Percentiles rank a stretch among this genome's conserved stretches.
Evolutionary conservation across 306 rosid species (phyloP).

Genomic region (Cyclanthera cordifolia): DNA sequence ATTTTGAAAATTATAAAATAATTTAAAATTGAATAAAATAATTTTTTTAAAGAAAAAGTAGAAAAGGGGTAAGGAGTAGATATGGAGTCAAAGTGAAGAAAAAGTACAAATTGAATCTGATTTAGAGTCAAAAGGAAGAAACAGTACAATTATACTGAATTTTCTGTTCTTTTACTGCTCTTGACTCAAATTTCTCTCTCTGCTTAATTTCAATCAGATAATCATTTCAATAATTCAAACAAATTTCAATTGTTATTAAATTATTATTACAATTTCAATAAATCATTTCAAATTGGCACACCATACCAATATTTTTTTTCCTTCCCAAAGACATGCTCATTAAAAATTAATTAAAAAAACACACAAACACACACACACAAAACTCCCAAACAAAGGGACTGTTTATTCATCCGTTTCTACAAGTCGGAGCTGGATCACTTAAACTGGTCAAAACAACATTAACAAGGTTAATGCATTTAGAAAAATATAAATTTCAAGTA

Average conservation of each 20-base stretch:
- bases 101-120: neutral
- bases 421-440: no score
- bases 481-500: no score
- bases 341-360: no score
- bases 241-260: neutral
- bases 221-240: conserved; percentile 1
- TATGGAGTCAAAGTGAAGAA: neutral
- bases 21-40: neutral
- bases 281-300: neutral
- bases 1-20: no score
- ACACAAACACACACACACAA: no score
- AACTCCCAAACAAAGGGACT: no score
- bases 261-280: neutral
- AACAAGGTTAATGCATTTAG: no score
- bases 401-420: no score
- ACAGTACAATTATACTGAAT: conserved; percentile 8
- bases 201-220: neutral
- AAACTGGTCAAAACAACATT: no score
- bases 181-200: neutral
- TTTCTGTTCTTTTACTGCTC: neutral
- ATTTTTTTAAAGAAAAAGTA: no score
- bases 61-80: neutral
- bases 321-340: no score
- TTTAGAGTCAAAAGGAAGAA: neutral
- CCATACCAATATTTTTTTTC: no score